Evolutionary conservation across 2,329 filamentous ascomycete species (phyloP).

Genomic region (Fusarium verrucosum): DNA sequence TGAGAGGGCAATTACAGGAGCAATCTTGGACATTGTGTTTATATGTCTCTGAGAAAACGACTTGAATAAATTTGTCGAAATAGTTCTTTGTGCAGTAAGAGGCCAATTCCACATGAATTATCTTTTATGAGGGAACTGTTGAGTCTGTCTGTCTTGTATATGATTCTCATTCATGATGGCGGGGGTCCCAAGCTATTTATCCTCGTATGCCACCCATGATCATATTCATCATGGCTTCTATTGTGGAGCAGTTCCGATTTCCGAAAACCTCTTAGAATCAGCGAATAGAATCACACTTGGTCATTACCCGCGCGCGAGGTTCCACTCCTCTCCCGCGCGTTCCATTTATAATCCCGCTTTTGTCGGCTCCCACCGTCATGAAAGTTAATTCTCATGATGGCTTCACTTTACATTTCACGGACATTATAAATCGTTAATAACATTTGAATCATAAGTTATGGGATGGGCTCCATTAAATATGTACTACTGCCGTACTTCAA

Average conservation of each 20-base stretch:
- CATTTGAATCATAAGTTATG: neutral
- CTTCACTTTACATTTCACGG: conserved; percentile 48
- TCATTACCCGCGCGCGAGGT: conserved; percentile 46
- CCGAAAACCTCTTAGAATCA: conserved; percentile 15
- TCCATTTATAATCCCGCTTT: conserved; percentile 33
- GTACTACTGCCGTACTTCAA: neutral
- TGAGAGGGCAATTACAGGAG: conserved; percentile 58
- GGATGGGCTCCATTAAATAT: too few species aligned
- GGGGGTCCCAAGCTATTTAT: conserved; percentile 31
- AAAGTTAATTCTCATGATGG: neutral
- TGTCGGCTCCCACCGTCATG: neutral
- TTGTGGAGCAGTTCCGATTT: conserved; percentile 29
- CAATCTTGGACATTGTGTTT: conserved; percentile 52
- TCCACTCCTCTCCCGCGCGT: conserved; percentile 12
- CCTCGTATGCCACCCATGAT: conserved; percentile 19
- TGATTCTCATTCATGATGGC: neutral
- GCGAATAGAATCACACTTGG: conserved; percentile 23
- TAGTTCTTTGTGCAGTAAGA: conserved; percentile 9
- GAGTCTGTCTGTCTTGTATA: neutral
- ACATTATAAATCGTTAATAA: conserved; percentile 34
- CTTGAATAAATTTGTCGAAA: neutral
- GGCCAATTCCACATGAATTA: conserved; percentile 27
- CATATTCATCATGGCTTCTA: conserved; percentile 34
- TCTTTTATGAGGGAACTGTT: neutral
- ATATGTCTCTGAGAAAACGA: neutral